Evolutionary conservation across 495 filamentous ascomycete genomes (phyloP).

Genomic region (Neurospora sp.): DNA sequence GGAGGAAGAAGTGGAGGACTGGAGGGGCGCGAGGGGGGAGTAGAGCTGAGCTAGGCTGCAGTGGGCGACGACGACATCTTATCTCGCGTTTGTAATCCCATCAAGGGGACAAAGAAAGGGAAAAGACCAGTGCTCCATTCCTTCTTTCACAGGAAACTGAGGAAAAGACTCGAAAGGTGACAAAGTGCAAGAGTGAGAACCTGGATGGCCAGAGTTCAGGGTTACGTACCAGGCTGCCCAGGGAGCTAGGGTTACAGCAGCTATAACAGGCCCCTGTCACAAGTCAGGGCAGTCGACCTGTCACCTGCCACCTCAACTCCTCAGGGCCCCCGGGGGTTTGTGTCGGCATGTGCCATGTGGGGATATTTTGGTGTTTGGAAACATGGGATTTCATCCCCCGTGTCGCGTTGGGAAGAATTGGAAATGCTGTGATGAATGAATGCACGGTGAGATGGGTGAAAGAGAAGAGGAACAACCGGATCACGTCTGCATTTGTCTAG

Average conservation of each 20-base stretch:
- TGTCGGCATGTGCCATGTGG: neutral
- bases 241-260: neutral
- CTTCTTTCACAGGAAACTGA: neutral
- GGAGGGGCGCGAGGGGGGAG: neutral
- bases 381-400: neutral
- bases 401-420: neutral
- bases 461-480: neutral
- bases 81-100: neutral
- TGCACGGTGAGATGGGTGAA: neutral
- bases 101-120: neutral
- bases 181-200: neutral
- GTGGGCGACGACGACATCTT: neutral
- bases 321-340: neutral
- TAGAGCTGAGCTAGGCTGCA: neutral
- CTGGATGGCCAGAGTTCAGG: neutral
- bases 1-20: neutral
- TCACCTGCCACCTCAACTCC: neutral
- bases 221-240: neutral
- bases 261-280: neutral
- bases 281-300: neutral
- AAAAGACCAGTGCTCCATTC: neutral
- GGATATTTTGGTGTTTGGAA: neutral
- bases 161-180: neutral
- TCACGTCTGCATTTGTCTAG: neutral
- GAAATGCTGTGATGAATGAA: neutral